phyloP scores from a whole-genome alignment of 768 basidiomycete species.

The Lentinula detonsa region DNA sequence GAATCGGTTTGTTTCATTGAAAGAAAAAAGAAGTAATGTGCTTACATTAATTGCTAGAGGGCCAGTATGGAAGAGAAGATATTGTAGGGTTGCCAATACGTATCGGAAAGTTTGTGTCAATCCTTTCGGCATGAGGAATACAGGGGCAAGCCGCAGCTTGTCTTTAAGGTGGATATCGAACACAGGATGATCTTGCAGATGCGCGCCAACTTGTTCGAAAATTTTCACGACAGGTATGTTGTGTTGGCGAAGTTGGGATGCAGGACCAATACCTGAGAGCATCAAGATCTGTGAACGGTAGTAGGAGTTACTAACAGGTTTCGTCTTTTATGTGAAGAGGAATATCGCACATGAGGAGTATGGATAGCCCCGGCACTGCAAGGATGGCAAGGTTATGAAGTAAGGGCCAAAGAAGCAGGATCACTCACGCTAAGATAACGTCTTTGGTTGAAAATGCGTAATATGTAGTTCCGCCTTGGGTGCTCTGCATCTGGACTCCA shows the following conservation, averaged over 20 bases:
- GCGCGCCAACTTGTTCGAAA: constrained; percentile 67
- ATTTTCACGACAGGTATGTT: constrained; percentile 53
- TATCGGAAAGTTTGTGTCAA: constrained; percentile 22
- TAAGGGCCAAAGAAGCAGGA: neutral
- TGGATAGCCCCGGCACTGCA: constrained; percentile 57
- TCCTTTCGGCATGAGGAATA: constrained; percentile 27
- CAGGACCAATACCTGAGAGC: constrained; percentile 75
- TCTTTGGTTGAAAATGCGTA: constrained; percentile 45
- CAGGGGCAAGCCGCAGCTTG: constrained; percentile 36
- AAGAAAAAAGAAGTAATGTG: neutral
- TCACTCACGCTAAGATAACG: constrained; percentile 49
- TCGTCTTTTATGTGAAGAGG: neutral
- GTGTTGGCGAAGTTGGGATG: constrained; percentile 43
- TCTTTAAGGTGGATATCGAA: constrained; percentile 49
- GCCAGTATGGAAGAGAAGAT: constrained; percentile 39
- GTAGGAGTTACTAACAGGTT: neutral
- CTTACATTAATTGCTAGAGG: constrained; percentile 50
- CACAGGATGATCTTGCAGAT: constrained; percentile 66
- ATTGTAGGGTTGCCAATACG: constrained; percentile 30
- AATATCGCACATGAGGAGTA: constrained; percentile 44
- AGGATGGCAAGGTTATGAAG: neutral
- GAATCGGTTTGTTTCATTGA: neutral
- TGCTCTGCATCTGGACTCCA: constrained; percentile 30
- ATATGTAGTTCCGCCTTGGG: constrained; percentile 27
- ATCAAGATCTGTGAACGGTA: constrained; percentile 46